Evolutionary conservation across 2,329 filamentous ascomycete genomes (phyloP).

Genomic region (Trichoderma oligosporum): DNA sequence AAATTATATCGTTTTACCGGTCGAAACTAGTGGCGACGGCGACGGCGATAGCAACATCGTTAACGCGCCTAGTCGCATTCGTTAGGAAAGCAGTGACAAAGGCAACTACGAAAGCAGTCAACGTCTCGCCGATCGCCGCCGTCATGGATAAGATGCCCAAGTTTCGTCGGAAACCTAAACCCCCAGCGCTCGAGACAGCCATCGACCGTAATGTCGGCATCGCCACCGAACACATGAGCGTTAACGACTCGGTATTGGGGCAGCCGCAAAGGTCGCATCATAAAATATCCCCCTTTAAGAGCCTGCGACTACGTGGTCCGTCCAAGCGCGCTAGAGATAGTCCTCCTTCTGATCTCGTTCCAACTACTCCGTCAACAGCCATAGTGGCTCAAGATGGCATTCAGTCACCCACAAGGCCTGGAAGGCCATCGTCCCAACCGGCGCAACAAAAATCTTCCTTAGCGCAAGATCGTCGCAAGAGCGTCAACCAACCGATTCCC

Average conservation of each 20-base stretch:
- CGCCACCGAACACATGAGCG: slow-evolving; percentile 26
- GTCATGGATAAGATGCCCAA: slow-evolving; percentile 43
- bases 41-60: background rate
- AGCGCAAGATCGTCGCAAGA: slow-evolving; percentile 16
- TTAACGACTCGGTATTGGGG: slow-evolving; percentile 26
- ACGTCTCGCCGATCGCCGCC: slow-evolving; percentile 11
- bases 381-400: slow-evolving; percentile 38
- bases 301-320: slow-evolving; percentile 43
- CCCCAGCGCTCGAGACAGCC: slow-evolving; percentile 41
- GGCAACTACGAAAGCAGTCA: slow-evolving; percentile 33
- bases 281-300: slow-evolving; percentile 42
- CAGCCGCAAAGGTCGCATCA: slow-evolving; percentile 23
- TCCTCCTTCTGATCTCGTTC: slow-evolving; percentile 36
- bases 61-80: slow-evolving; percentile 63
- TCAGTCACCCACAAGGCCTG: slow-evolving; percentile 11
- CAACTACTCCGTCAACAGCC: slow-evolving; percentile 30
- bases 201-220: slow-evolving; percentile 34
- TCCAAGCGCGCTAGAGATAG: slow-evolving; percentile 45
- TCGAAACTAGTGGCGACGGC: background rate
- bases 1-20: slow-evolving; percentile 23
- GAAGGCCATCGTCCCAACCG: background rate
- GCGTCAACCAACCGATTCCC: slow-evolving; percentile 22
- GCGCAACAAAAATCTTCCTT: slow-evolving; percentile 8
- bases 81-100: slow-evolving; percentile 18
- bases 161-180: slow-evolving; percentile 44